Evolutionary conservation across 768 basidiomycete species (phyloP).

Genomic region (Leccinum imitatum): DNA sequence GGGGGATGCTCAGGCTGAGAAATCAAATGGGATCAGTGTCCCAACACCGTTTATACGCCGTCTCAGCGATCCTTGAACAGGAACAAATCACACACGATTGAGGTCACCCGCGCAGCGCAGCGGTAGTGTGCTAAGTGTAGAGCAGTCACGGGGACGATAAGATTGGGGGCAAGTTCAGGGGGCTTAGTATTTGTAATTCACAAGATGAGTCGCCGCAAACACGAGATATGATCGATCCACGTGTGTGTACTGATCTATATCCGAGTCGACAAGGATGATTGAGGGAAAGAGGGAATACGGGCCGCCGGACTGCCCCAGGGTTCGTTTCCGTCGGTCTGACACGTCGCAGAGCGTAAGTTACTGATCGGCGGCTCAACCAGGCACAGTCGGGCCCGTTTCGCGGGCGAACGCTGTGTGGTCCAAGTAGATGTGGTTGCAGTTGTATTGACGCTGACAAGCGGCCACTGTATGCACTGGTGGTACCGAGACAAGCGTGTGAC

Average conservation of each 20-base stretch:
- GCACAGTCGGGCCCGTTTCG: no score
- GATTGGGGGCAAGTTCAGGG: background rate
- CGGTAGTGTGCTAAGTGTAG: background rate
- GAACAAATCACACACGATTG: slow-evolving; percentile 2
- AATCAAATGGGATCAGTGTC: background rate
- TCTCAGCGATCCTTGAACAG: background rate
- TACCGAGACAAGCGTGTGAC: no score
- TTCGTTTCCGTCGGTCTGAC: no score
- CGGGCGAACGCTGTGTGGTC: no score
- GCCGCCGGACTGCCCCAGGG: no score
- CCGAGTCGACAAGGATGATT: background rate
- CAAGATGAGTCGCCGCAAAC: background rate
- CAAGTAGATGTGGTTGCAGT: no score
- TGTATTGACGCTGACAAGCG: no score
- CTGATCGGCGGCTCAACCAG: no score
- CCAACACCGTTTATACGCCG: slow-evolving; percentile 4
- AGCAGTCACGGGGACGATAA: slow-evolving; percentile 9
- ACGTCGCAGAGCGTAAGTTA: no score
- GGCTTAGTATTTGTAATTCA: background rate
- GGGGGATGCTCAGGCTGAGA: background rate
- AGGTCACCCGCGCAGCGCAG: background rate
- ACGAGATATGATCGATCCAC: slow-evolving; percentile 2
- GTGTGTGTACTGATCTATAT: slow-evolving; percentile 6
- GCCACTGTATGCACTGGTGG: no score
- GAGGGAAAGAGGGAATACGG: background rate